Evolutionary conservation across 768 basidiomycete genomes (phyloP).

Genomic region (Lactarius vividus): DNA sequence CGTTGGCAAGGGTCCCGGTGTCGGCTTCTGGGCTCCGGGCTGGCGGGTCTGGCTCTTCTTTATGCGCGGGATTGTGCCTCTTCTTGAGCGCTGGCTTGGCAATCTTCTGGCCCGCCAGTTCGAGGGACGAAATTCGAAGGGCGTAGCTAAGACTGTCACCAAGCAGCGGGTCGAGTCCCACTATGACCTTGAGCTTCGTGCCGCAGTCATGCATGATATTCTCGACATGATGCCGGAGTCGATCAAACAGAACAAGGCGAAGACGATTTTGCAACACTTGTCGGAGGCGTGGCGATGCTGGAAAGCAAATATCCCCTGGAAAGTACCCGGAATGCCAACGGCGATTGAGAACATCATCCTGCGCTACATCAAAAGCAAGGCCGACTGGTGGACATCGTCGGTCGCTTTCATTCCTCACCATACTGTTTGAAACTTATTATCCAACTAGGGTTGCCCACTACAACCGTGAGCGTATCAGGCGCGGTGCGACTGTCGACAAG

Average conservation of each 20-base stretch:
- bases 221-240: slow-evolving; percentile 99
- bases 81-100: slow-evolving; percentile 95
- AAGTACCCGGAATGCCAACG: slow-evolving; percentile 99
- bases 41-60: slow-evolving; percentile 99
- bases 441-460: slow-evolving; percentile 82
- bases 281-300: slow-evolving; percentile 99
- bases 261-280: slow-evolving; percentile 96
- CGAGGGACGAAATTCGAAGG: slow-evolving; percentile 95
- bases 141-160: slow-evolving; percentile 96
- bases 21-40: slow-evolving; percentile 99
- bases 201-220: slow-evolving; percentile 99
- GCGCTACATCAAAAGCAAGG: slow-evolving; percentile 98
- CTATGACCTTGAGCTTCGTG: slow-evolving; percentile 94
- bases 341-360: slow-evolving; percentile 99
- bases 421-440: slow-evolving; percentile 11
- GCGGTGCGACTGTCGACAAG: slow-evolving; percentile 96
- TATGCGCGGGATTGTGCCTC: slow-evolving; percentile 97
- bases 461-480: slow-evolving; percentile 95
- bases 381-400: slow-evolving; percentile 97
- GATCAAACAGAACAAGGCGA: slow-evolving; percentile 99
- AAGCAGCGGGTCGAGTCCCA: slow-evolving; percentile 99
- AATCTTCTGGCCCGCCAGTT: slow-evolving; percentile 98
- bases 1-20: slow-evolving; percentile 98
- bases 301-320: slow-evolving; percentile 99
- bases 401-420: slow-evolving; percentile 32